Evolutionary conservation across 2,329 filamentous ascomycete genomes (phyloP).

Genomic region (Tolypocladium amazonense): DNA sequence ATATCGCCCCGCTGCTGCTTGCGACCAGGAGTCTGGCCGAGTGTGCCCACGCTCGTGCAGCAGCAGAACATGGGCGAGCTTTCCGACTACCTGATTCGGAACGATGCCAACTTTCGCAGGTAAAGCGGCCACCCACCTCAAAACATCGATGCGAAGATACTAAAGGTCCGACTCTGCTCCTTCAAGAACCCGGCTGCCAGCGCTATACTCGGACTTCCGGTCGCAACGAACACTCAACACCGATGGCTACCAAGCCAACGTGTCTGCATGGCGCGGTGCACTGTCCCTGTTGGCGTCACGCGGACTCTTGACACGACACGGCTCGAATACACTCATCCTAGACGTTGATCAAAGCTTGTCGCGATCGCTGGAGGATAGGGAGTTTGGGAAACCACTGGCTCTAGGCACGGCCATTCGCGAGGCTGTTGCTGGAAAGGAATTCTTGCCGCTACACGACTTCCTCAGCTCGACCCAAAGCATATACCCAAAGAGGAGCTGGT

Average conservation of each 20-base stretch:
- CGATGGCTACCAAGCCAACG: slow-evolving; percentile 74
- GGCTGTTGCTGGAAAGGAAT: slow-evolving; percentile 54
- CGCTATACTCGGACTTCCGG: slow-evolving; percentile 81
- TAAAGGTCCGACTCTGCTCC: background rate
- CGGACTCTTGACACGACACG: slow-evolving; percentile 38
- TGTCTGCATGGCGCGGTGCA: slow-evolving; percentile 67
- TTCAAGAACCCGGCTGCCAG: slow-evolving; percentile 64
- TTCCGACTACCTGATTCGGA: slow-evolving; percentile 51
- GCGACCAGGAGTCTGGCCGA: background rate
- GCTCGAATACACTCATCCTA: slow-evolving; percentile 39
- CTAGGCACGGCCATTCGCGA: slow-evolving; percentile 70
- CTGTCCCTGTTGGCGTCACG: slow-evolving; percentile 57
- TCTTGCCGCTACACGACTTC: slow-evolving; percentile 65
- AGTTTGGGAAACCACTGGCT: slow-evolving; percentile 73
- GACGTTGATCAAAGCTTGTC: slow-evolving; percentile 53
- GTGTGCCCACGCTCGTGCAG: background rate
- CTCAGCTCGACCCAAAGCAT: slow-evolving; percentile 55
- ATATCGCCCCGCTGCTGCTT: background rate
- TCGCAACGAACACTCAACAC: slow-evolving; percentile 67
- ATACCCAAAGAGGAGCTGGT: slow-evolving; percentile 54
- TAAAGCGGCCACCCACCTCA: slow-evolving; percentile 13
- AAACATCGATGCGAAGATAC: background rate
- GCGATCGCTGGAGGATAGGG: slow-evolving; percentile 59
- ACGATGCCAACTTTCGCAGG: slow-evolving; percentile 53
- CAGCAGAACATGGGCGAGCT: slow-evolving; percentile 49